A percentile compares a stretch with the other conserved stretches of the same genome.
Evolutionary conservation across 305 asterid genomes (phyloP).

Genomic region (Plantago coronopus): DNA sequence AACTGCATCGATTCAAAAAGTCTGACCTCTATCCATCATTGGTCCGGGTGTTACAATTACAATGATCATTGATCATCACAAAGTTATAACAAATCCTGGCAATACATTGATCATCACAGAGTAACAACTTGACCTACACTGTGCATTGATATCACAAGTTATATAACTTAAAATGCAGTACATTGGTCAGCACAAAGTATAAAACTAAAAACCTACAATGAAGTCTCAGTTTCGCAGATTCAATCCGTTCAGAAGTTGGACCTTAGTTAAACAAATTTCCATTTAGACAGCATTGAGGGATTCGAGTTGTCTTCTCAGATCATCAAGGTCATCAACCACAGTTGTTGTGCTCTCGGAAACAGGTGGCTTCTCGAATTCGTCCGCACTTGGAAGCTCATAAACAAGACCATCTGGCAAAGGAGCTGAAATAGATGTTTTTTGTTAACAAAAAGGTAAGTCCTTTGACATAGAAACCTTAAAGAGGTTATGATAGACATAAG

Average conservation of each 20-base stretch:
- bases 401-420: constrained; percentile 72
- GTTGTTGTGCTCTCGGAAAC: constrained; percentile 25
- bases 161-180: no score
- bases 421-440: constrained; percentile 37
- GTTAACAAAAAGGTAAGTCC: not conserved
- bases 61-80: no score
- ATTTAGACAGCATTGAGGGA: constrained; percentile 63
- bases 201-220: no score
- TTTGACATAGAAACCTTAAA: not conserved
- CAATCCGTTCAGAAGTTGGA: not conserved
- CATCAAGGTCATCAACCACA: constrained; percentile 61
- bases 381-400: constrained; percentile 86
- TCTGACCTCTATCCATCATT: no score
- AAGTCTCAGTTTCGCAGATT: no score
- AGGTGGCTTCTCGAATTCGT: constrained; percentile 43
- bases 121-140: no score
- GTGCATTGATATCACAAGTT: no score
- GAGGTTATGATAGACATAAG: not conserved
- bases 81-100: no score
- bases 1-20: no score
- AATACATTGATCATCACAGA: no score
- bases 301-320: constrained; percentile 70
- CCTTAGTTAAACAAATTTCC: not conserved
- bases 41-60: no score
- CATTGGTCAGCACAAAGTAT: no score